These are phyloP conservation scores for Nothophytophthora sp. DNA, from an alignment of 352 stramenopile species.

Conservation along the genomic window DNA sequence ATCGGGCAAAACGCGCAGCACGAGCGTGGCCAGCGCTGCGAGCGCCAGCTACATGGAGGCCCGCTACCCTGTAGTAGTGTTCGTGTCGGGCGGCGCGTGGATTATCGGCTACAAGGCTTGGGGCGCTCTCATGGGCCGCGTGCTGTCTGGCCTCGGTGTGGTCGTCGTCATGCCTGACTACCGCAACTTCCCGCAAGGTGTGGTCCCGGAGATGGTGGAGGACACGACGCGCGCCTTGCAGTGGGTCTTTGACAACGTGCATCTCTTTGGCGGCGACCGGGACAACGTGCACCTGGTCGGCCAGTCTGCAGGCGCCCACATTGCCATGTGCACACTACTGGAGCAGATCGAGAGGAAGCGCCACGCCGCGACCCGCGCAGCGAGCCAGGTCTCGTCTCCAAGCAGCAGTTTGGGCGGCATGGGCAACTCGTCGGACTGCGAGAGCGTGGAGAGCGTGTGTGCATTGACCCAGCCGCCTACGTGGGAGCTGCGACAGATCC, in stretches of 20 bases:
- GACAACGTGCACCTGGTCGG: slow-evolving; percentile 86
- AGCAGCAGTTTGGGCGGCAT: slow-evolving; percentile 19
- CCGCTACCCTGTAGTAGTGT: slow-evolving; percentile 85
- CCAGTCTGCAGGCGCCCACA: slow-evolving; percentile 90
- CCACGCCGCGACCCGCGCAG: slow-evolving; percentile 10
- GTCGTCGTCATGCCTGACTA: slow-evolving; percentile 93
- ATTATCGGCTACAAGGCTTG: slow-evolving; percentile 95
- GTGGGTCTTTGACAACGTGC: slow-evolving; percentile 88
- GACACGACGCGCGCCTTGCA: slow-evolving; percentile 84
- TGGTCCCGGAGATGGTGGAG: slow-evolving; percentile 90
- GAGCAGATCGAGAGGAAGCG: slow-evolving; percentile 66
- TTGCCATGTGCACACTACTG: slow-evolving; percentile 76
- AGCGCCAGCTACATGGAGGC: slow-evolving; percentile 24
- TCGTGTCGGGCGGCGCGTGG: slow-evolving; percentile 90
- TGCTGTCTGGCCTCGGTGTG: slow-evolving; percentile 69
- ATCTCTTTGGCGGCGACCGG: slow-evolving; percentile 84
- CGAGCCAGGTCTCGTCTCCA: slow-evolving; percentile 8
- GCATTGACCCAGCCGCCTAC: slow-evolving; percentile 37
- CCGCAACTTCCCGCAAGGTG: slow-evolving; percentile 89
- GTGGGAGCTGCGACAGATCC: slow-evolving; percentile 67
- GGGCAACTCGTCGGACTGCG: slow-evolving; percentile 36
- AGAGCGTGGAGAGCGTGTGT: slow-evolving; percentile 31
- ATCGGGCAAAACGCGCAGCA: slow-evolving; percentile 11
- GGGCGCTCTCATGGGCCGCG: slow-evolving; percentile 84
- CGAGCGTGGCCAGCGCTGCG: slow-evolving; percentile 10